These are phyloP conservation scores for Anthoceros angustus DNA, from an alignment of 225 moss, liverwort and hornwort genomes.

Conservation along the genomic window DNA sequence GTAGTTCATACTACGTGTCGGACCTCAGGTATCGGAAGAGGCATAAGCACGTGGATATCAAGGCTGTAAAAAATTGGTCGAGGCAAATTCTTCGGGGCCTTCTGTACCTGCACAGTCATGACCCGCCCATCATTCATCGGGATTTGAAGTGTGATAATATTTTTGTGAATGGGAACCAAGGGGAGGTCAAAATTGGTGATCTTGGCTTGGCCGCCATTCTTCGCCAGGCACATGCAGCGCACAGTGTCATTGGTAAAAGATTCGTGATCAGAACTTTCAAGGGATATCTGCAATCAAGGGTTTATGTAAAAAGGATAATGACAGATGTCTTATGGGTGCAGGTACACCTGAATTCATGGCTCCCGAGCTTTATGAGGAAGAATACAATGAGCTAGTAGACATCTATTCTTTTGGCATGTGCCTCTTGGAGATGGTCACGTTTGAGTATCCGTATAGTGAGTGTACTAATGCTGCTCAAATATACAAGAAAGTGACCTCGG, in stretches of 20 bases:
- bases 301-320: too few relatives aligned
- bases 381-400: conserved; percentile 94
- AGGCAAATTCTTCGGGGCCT: conserved; percentile 87
- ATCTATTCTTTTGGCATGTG: conserved; percentile 99
- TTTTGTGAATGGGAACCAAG: conserved; percentile 94
- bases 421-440: conserved; percentile 92
- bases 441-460: conserved; percentile 97
- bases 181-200: conserved; percentile 98
- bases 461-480: conserved; percentile 92
- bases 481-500: conserved; percentile 92
- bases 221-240: conserved; percentile 87
- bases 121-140: conserved; percentile 92
- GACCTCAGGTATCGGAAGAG: conserved; percentile 60
- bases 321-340: conserved; percentile 7
- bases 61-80: conserved; percentile 97
- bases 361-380: conserved; percentile 90
- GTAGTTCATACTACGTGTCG: too few relatives aligned
- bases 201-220: conserved; percentile 92
- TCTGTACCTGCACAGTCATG: conserved; percentile 88
- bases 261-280: neutral
- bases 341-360: conserved; percentile 99
- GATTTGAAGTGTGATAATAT: conserved; percentile 98
- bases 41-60: conserved; percentile 90
- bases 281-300: neutral
- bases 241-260: conserved; percentile 71